Evolutionary conservation across 129 eudicot genomes (phyloP).

Genomic region (Rutidosis leptorrhynchoides): DNA sequence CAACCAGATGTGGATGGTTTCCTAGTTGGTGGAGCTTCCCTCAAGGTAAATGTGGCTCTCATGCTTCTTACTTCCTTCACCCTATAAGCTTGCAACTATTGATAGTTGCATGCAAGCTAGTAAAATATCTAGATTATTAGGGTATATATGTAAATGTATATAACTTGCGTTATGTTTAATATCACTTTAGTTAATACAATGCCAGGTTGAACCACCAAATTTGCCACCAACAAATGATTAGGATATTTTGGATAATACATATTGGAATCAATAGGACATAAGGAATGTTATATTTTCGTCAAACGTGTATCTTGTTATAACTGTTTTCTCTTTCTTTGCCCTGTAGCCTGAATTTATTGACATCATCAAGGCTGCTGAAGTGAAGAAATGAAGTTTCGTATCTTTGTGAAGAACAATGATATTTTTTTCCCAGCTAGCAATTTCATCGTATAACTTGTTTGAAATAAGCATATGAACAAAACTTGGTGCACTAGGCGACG

Average conservation of each 20-base stretch:
- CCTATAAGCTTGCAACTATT: not conserved
- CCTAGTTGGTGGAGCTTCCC: conserved; percentile 95
- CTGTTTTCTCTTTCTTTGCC: too few species aligned
- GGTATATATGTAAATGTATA: too few species aligned
- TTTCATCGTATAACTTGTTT: conserved; percentile 13
- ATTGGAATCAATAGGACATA: too few species aligned
- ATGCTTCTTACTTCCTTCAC: not conserved
- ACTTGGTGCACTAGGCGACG: conserved; percentile 8
- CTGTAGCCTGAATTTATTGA: conserved; percentile 81
- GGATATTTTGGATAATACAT: too few species aligned
- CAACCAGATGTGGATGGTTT: conserved; percentile 89
- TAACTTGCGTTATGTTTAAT: too few species aligned
- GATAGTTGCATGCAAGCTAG: not conserved
- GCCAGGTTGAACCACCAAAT: too few species aligned
- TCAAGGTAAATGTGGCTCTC: conserved; percentile 52
- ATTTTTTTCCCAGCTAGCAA: not conserved
- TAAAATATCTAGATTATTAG: not conserved
- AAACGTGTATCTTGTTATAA: too few species aligned
- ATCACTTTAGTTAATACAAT: too few species aligned
- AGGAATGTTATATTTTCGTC: too few species aligned
- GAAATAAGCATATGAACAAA: conserved; percentile 11
- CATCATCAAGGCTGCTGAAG: conserved; percentile 89
- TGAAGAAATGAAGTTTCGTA: conserved; percentile 44
- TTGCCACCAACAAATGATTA: too few species aligned
- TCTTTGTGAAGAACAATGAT: not conserved